These are phyloP conservation scores for Dryas drummondii DNA, from an alignment of 306 rosid genomes.

Conservation along the genomic window DNA sequence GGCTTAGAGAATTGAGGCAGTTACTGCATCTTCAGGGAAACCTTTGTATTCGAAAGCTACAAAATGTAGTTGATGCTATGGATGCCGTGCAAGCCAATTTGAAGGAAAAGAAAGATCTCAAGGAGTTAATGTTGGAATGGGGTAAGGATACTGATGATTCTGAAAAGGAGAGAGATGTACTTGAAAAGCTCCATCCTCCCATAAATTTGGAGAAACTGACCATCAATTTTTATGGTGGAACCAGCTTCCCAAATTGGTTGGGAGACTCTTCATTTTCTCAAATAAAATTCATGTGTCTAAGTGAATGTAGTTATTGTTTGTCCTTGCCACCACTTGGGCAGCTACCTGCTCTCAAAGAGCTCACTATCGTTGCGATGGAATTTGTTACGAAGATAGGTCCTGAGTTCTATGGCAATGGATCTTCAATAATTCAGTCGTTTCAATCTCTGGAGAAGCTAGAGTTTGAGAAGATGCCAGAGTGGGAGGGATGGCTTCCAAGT, in stretches of 20 bases:
- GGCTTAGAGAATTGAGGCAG: neutral
- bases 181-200: neutral
- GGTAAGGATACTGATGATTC: neutral
- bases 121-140: conserved; percentile 14
- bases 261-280: neutral
- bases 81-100: conserved; percentile 24
- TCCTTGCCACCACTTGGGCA: conserved; percentile 16
- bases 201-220: neutral
- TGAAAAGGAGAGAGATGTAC: neutral
- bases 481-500: conserved; percentile 1
- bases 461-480: neutral
- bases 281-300: neutral
- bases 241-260: conserved; percentile 21
- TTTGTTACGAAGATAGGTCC: neutral
- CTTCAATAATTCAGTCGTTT: neutral
- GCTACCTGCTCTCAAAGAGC: conserved; percentile 18
- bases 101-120: conserved; percentile 10
- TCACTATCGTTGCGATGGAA: neutral
- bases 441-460: neutral
- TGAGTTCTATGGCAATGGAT: conserved; percentile 1
- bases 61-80: conserved; percentile 1
- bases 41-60: neutral
- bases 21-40: conserved; percentile 2
- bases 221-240: neutral
- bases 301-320: neutral